Conservation (phyloP, 257 asterid genomes). For the Vinca minor region DNA sequence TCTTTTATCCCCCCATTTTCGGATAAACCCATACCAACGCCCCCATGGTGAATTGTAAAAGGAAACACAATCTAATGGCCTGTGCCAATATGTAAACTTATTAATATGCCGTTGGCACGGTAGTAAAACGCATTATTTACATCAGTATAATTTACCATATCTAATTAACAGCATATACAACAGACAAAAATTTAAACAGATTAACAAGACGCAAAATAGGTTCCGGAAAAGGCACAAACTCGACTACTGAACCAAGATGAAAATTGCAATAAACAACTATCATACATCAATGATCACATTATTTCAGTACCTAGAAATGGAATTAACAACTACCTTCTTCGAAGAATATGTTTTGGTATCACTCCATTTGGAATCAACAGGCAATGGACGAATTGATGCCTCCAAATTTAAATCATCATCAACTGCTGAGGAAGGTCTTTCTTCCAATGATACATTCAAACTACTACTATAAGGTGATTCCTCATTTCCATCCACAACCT, state of each 20-base stretch:
- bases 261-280: neutral
- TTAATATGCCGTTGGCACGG: neutral
- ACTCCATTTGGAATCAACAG: slow-evolving; percentile 64
- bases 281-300: neutral
- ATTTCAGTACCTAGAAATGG: neutral
- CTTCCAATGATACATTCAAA: slow-evolving; percentile 40
- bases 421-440: slow-evolving; percentile 32
- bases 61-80: neutral
- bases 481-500: slow-evolving; percentile 31
- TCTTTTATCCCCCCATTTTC: no score
- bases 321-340: slow-evolving; percentile 50
- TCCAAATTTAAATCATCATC: slow-evolving; percentile 41
- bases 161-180: neutral
- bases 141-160: neutral
- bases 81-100: neutral
- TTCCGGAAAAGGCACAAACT: neutral
- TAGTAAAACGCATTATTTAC: neutral
- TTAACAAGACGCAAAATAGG: neutral
- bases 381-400: slow-evolving; percentile 24
- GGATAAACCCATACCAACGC: neutral
- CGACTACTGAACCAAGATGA: neutral
- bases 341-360: slow-evolving; percentile 63
- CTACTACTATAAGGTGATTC: slow-evolving; percentile 79
- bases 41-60: neutral
- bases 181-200: neutral